Evolutionary conservation across 345 rosid species (phyloP), one percentile per base, ranked within the genome.

Genomic region (Arabidopsis thaliana): DNA sequence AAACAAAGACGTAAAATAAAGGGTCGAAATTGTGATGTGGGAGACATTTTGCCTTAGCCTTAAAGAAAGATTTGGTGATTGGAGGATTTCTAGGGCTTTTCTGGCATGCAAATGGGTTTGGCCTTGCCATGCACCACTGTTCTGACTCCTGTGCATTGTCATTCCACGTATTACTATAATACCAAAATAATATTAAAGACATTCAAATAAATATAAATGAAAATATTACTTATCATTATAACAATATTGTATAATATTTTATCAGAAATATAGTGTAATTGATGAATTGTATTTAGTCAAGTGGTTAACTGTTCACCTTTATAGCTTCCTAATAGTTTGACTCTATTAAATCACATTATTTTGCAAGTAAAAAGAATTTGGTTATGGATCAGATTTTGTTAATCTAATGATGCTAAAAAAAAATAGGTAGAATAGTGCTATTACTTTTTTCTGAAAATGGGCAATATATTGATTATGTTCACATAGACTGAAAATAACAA

Each of bases 31-130:
- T 44, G 37, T 60, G 68, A 68, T 42, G 69, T 55, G 41, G 42
- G 57, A 56, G 25, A 67, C 61, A 40, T 25, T 33, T 69, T 76
- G 75, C 71, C 80, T 76, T 76, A 53, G 80, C 75, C 71, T 62
- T 36, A 62, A 76, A 76, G 75, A 62, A 69, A 76, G 20, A 69
- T 44, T 42, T 45, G 65, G 68, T 75, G 37, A 67, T 50, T 41
- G 72, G 78, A 74, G 60, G 28, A 48, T 49, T 49, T 74, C 36
- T 13, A 48, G 52, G 33, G 65, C 44, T 42, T 64, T 65, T 38
- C 67, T 7, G 6, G 59, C 65, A 24, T 58, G 58, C 56, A 56
- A 32, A 73, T 64, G 57, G 53, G 46, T 45, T 53, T 52, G 71
- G 64, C 57, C 14, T 37, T 24, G 38, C 22, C 65, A 67, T 37